Base-by-base conservation (phyloP, 164 flowering plant genomes). In the Aristolochia californica region DNA sequence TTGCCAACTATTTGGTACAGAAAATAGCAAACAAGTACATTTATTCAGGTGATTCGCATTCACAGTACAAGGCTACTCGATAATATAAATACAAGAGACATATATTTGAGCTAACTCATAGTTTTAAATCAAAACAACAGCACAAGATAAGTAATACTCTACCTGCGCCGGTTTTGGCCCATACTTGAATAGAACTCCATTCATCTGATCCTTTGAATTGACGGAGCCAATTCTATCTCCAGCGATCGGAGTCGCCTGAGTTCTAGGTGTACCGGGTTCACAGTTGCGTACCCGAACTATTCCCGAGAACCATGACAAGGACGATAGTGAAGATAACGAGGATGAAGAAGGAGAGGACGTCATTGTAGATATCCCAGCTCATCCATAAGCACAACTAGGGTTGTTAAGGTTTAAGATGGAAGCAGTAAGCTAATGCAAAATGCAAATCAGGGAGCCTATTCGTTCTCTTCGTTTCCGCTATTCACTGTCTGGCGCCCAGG, bases 91-190 rank as follows among this genome's bases (percentile, higher is more conserved):
- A 14, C 18, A n/a, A 5, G 10, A 4, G 5, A 16, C 49, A 47
- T n/a, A 21, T 21, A 14, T 47, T 18, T 15, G 5, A 3, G n/a
- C 18, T 16, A 13, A 17, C 27, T 5, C 25, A 20, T 11, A 8
- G 23, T 20, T 2, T 4, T 20, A 2, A 5, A 49, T 5, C 11
- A 50, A 50, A 22, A 8, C 27, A 16, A 20, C 22, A 50, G 27
- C 27, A 50, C 13, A 22, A 10, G 27, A 9, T 24, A 22, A 1
- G 53, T 2, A 49, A 49, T 22, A 14, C 22, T 28, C 66, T 7
- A 86, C 97, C 95, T 89, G 95, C 63, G 67, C 65, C 1, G 93
- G 62, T 45, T 83, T 83, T n/a, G 95, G 78, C 5, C 93, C 95
- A 65, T 87, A 89, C 73, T 77, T 85, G 71, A 90, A 90, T 63